Conservation (phyloP, 768 basidiomycete species). For the Collybia sp. region DNA sequence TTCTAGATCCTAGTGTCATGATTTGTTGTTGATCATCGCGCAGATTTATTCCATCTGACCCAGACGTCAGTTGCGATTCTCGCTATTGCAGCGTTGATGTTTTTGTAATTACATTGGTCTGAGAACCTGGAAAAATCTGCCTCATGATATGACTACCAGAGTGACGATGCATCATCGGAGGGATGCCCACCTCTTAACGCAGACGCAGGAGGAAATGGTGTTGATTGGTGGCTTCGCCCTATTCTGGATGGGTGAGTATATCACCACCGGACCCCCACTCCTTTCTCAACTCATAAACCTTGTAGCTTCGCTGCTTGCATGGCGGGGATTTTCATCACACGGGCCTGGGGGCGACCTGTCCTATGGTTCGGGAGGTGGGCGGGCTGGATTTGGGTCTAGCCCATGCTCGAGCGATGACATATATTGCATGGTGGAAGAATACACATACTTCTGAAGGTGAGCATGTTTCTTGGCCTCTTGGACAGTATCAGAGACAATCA, state of each 20-base stretch:
- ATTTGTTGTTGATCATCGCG: slow-evolving; percentile 3
- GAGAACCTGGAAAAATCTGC: not conserved
- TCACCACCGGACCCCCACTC: not conserved
- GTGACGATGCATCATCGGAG: slow-evolving; percentile 63
- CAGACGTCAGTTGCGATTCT: slow-evolving; percentile 73
- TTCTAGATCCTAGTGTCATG: not conserved
- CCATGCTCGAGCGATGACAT: slow-evolving; percentile 54
- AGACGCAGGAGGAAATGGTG: slow-evolving; percentile 69
- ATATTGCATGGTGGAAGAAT: slow-evolving; percentile 61
- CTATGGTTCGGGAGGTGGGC: slow-evolving; percentile 3
- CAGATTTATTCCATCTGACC: slow-evolving; percentile 61
- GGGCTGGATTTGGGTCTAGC: slow-evolving; percentile 14
- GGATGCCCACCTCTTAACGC: slow-evolving; percentile 58
- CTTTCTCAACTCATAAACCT: not conserved
- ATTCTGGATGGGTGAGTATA: slow-evolving; percentile 67
- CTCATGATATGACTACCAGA: slow-evolving; percentile 27
- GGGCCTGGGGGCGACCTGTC: slow-evolving; percentile 7
- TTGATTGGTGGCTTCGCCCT: slow-evolving; percentile 69
- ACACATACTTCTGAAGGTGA: slow-evolving; percentile 12
- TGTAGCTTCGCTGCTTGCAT: slow-evolving; percentile 38
- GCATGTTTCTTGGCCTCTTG: too few relatives aligned
- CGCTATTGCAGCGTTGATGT: slow-evolving; percentile 58
- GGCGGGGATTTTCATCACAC: slow-evolving; percentile 33
- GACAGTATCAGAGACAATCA: too few relatives aligned
- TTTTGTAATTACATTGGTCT: slow-evolving; percentile 44